Evolutionary conservation across 2,329 filamentous ascomycete genomes (phyloP), one percentile per base, ranked within the genome.

Genomic region (Pseudogymnoascus sp.): DNA sequence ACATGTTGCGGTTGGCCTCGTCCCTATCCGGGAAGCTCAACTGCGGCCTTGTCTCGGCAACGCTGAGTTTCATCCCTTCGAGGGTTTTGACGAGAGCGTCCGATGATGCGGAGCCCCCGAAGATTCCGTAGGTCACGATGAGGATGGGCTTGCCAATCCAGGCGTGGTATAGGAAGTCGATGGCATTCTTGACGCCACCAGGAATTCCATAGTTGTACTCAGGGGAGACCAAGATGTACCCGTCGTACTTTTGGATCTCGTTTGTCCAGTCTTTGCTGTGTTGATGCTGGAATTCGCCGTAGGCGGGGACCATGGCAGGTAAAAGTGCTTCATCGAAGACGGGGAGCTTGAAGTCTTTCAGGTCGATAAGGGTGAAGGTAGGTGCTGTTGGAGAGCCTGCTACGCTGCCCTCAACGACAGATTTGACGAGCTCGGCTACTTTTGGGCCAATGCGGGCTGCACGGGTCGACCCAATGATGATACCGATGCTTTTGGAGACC

Each of bases 81-180:
- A 75, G 65, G 1, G 65, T 67, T 10, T 66, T 64, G 52, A 69
- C 68, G 25, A 72, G 67, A 52, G 70, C 67, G 52, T 72, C 69
- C 33, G 65, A 70, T 6, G 75, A 72, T 18, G 63, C 62, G 40
- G 62, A 64, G 29, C 78, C 79, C 33, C 79, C 78, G 3, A 70
- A 64, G 0, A 76, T 76, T 4, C 83, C 83, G 71, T 85, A 85
- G 62, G 76, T 80, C 27, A 86, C 76, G 62, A 86, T 74, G 55
- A 74, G 72, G 15, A 76, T 77, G 0, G 82, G 79, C 69, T 85
- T 85, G 7, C 78, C 80, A 25, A 71, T 76, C 80, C 82, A 85
- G 68, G 85, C 83, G 66, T 85, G 73, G 66, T 76, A 79, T 0
- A 87, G 75, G 67, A 83, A 86, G 69, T 87, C 84, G 61, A 87